phyloP scores from a whole-genome alignment of 1,284 basidiomycete genomes.

The Cronartium ribicola region DNA sequence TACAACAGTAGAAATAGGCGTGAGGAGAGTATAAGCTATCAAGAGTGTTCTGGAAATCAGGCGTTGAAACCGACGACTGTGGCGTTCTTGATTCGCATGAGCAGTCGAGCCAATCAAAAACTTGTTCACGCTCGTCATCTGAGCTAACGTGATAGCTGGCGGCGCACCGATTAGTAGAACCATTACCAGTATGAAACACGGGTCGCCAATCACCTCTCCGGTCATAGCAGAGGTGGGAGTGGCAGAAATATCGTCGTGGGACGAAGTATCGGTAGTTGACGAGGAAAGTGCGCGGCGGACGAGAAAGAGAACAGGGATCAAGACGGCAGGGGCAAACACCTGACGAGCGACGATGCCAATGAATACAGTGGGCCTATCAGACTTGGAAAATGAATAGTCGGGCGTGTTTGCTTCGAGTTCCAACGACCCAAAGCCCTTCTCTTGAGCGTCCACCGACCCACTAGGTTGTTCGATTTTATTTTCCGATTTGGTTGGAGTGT shows the following conservation, averaged over 20 bases:
- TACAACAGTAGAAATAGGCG: slow-evolving; percentile 36
- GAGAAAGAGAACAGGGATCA: slow-evolving; percentile 20
- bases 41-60: slow-evolving; percentile 47
- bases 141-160: slow-evolving; percentile 48
- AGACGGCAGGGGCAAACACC: slow-evolving; percentile 14
- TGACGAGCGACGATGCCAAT: slow-evolving; percentile 39
- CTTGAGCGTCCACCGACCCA: background rate
- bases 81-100: slow-evolving; percentile 9
- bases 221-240: background rate
- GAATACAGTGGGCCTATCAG: slow-evolving; percentile 24
- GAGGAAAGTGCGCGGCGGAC: background rate
- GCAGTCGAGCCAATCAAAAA: slow-evolving; percentile 42
- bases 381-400: slow-evolving; percentile 24
- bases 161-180: slow-evolving; percentile 40
- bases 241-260: background rate
- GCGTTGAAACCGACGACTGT: slow-evolving; percentile 43
- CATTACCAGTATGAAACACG: slow-evolving; percentile 16
- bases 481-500: background rate
- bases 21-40: slow-evolving; percentile 49
- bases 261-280: no score
- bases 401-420: slow-evolving; percentile 45
- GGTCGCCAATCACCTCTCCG: background rate
- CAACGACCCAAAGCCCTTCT: background rate
- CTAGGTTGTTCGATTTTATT: background rate
- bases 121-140: slow-evolving; percentile 44